These are phyloP conservation scores for Diaporthe caulivora DNA, from an alignment of 2,329 filamentous ascomycete genomes.

Conservation along the genomic window DNA sequence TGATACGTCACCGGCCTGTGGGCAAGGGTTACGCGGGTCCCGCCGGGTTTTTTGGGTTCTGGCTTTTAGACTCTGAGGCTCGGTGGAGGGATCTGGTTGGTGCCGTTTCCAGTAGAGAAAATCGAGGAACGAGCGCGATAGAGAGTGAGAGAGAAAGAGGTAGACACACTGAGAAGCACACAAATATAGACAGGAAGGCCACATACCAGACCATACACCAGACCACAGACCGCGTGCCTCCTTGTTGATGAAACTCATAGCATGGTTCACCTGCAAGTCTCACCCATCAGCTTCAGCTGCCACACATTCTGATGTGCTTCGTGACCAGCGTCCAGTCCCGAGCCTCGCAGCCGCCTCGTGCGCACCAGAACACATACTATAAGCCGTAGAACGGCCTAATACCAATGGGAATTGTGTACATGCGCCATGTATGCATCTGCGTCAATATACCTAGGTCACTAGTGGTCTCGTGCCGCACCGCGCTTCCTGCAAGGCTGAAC, in stretches of 20 bases:
- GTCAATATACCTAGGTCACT: too few relatives aligned
- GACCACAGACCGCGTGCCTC: neutral
- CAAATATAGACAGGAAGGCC: neutral
- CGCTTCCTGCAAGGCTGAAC: conserved; percentile 26
- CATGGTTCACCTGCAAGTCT: neutral
- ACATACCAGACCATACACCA: neutral
- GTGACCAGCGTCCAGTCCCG: conserved; percentile 14
- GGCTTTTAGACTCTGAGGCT: neutral
- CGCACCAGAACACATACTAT: neutral
- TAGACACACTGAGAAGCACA: neutral
- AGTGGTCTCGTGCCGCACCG: conserved; percentile 18
- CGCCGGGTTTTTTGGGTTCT: too few relatives aligned
- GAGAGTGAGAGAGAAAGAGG: neutral
- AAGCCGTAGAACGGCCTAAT: neutral
- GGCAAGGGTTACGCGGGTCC: neutral
- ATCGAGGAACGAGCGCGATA: neutral
- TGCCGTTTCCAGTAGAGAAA: neutral
- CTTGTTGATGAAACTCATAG: neutral
- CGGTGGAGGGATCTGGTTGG: neutral
- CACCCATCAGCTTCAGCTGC: neutral
- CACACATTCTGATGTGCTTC: neutral
- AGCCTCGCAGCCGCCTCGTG: conserved; percentile 16
- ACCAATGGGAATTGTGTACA: neutral
- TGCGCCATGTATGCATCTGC: too few relatives aligned
- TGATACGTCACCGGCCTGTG: conserved; percentile 20